These are phyloP conservation scores for Hyaloscypha hepaticicola DNA, from an alignment of 495 filamentous ascomycete species.

Conservation along the genomic window DNA sequence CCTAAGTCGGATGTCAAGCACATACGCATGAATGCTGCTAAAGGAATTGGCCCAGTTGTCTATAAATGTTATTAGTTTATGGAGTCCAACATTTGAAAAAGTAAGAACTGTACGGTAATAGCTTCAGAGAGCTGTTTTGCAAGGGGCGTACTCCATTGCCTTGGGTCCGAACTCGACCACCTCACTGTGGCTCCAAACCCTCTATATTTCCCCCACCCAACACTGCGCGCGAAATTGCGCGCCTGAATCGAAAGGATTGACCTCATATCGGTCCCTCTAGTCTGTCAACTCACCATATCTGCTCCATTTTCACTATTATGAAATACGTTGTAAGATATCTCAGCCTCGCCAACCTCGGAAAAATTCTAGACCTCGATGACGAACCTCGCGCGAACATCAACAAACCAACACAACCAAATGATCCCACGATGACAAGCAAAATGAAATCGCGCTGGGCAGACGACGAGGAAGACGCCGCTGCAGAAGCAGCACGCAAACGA, in stretches of 20 bases:
- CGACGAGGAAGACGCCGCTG: constrained; percentile 70
- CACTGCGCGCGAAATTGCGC: constrained; percentile 25
- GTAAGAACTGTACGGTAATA: constrained; percentile 61
- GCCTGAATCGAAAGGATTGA: constrained; percentile 23
- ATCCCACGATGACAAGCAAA: constrained; percentile 57
- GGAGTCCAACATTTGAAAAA: neutral
- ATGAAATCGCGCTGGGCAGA: constrained; percentile 84
- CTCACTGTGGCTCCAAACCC: constrained; percentile 15
- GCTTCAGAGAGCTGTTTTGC: constrained; percentile 81
- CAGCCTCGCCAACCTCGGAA: constrained; percentile 9
- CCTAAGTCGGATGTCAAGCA: constrained; percentile 88
- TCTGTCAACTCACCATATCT: constrained; percentile 21
- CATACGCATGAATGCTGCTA: constrained; percentile 97
- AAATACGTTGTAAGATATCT: neutral
- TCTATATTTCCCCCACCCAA: constrained; percentile 11
- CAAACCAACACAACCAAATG: constrained; percentile 20
- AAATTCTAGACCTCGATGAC: constrained; percentile 11
- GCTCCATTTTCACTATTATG: neutral
- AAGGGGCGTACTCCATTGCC: constrained; percentile 83
- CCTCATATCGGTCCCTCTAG: constrained; percentile 24
- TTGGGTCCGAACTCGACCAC: constrained; percentile 32
- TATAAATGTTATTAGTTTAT: constrained; percentile 32
- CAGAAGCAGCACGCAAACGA: constrained; percentile 69
- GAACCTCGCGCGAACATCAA: constrained; percentile 3
- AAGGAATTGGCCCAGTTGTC: constrained; percentile 84